Percentiles rank a stretch among this genome's conserved stretches.
phyloP scores from a whole-genome alignment of 768 basidiomycete genomes.

The Fistulinella prunicolor region DNA sequence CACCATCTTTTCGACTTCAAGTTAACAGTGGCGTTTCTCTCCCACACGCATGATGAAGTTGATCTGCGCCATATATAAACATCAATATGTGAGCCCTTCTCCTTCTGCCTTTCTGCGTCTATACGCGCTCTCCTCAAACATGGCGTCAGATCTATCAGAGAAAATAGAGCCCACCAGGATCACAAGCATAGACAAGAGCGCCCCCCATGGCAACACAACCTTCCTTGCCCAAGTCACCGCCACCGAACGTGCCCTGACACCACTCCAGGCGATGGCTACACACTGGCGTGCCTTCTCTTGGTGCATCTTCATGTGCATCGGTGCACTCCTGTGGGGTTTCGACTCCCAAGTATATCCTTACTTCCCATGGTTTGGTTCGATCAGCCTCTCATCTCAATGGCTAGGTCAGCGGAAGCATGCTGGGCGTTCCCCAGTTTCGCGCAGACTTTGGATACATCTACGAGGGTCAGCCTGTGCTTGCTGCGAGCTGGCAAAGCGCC shows the following conservation, averaged over 20 bases:
- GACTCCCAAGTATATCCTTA: slow-evolving; percentile 19
- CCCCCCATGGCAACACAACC: slow-evolving; percentile 12
- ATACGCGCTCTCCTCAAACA: slow-evolving; percentile 1
- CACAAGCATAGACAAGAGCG: slow-evolving; percentile 11
- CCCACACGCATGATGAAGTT: too few species aligned
- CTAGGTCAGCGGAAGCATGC: slow-evolving; percentile 21
- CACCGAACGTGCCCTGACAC: slow-evolving; percentile 18
- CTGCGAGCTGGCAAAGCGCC: slow-evolving; percentile 29
- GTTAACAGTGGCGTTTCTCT: too few species aligned
- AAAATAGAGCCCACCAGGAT: slow-evolving; percentile 12
- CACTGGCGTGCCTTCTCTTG: slow-evolving; percentile 26
- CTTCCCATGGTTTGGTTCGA: not conserved
- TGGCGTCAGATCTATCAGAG: slow-evolving; percentile 6
- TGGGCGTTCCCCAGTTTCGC: slow-evolving; percentile 25
- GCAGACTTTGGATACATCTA: slow-evolving; percentile 22
- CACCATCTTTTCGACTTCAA: too few species aligned
- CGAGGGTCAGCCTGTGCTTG: slow-evolving; percentile 7
- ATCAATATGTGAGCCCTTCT: not conserved
- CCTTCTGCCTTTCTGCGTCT: not conserved
- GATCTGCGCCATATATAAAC: not conserved
- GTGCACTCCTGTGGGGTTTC: slow-evolving; percentile 26
- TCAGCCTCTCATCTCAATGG: not conserved
- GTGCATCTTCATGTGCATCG: slow-evolving; percentile 25
- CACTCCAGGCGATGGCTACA: slow-evolving; percentile 18
- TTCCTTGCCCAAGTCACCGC: slow-evolving; percentile 22